Percentiles rank a stretch among this genome's conserved stretches.
Evolutionary conservation across 345 rosid genomes (phyloP).

Genomic region (Bruguiera sexangula): DNA sequence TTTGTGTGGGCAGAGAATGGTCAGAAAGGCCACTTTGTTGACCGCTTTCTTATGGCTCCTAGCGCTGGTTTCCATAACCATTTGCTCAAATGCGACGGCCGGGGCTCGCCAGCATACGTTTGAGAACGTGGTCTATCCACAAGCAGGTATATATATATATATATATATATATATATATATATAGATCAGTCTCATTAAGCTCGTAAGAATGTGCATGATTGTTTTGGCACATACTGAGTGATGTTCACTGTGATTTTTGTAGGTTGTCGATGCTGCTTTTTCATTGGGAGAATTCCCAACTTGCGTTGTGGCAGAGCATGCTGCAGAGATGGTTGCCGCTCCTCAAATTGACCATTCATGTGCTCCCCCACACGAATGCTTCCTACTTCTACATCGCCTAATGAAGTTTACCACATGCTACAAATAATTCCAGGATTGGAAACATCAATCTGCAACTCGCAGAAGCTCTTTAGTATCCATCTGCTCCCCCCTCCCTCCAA

Average conservation of each 20-base stretch:
- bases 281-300: slow-evolving; percentile 5
- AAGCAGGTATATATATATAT: not conserved
- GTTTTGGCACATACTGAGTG: too few species aligned
- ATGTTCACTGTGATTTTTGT: not conserved
- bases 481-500: too few species aligned
- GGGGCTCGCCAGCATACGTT: slow-evolving; percentile 16
- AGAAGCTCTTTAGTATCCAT: too few species aligned
- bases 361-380: too few species aligned
- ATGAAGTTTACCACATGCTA: too few species aligned
- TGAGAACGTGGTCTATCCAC: slow-evolving; percentile 24
- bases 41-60: slow-evolving; percentile 26
- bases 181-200: too few species aligned
- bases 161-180: accelerated
- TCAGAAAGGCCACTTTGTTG: slow-evolving; percentile 12
- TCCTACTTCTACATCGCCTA: too few species aligned
- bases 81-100: slow-evolving; percentile 25
- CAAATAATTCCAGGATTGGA: too few species aligned
- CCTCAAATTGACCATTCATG: not conserved
- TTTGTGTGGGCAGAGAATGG: slow-evolving; percentile 10
- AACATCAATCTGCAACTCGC: too few species aligned
- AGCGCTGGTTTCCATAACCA: slow-evolving; percentile 16
- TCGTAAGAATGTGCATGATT: too few species aligned
- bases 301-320: slow-evolving; percentile 24
- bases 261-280: slow-evolving; percentile 39
- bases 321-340: slow-evolving; percentile 27